A percentile compares a stretch with the other conserved stretches of the same genome.
Evolutionary conservation across 1,139 yeast species (phyloP).

Genomic region (Candida sanyaensis): DNA sequence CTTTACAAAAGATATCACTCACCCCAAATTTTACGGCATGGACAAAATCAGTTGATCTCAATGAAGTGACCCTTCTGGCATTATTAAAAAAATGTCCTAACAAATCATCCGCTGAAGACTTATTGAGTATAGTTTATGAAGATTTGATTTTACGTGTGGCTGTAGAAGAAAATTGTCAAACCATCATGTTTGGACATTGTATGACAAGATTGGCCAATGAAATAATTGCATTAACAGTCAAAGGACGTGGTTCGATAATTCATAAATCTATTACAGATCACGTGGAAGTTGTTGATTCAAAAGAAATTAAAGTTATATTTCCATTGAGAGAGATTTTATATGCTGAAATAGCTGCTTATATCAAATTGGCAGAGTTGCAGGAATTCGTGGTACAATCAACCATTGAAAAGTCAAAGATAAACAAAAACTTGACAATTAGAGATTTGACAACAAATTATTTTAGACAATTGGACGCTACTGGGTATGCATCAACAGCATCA

Average conservation of each 20-base stretch:
- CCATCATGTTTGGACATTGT: constrained; percentile 72
- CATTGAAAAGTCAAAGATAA: constrained; percentile 33
- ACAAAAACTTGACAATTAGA: constrained; percentile 75
- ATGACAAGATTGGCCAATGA: constrained; percentile 85
- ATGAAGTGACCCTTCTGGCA: constrained; percentile 20
- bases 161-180: constrained; percentile 42
- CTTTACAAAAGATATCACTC: constrained; percentile 27
- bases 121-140: constrained; percentile 49
- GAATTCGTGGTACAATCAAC: constrained; percentile 21
- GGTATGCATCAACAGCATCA: constrained; percentile 88
- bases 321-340: constrained; percentile 77
- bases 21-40: constrained; percentile 30
- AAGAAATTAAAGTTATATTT: constrained; percentile 48
- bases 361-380: constrained; percentile 34
- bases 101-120: constrained; percentile 65
- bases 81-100: constrained; percentile 41
- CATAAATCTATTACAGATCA: constrained; percentile 55
- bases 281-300: constrained; percentile 24
- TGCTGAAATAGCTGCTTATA: constrained; percentile 64
- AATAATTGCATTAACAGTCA: constrained; percentile 77
- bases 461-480: constrained; percentile 64
- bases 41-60: constrained; percentile 10
- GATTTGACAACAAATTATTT: constrained; percentile 79
- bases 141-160: constrained; percentile 55
- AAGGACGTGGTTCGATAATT: constrained; percentile 81